Conservation (phyloP, 441 rosid species). For the Hura crepitans region DNA sequence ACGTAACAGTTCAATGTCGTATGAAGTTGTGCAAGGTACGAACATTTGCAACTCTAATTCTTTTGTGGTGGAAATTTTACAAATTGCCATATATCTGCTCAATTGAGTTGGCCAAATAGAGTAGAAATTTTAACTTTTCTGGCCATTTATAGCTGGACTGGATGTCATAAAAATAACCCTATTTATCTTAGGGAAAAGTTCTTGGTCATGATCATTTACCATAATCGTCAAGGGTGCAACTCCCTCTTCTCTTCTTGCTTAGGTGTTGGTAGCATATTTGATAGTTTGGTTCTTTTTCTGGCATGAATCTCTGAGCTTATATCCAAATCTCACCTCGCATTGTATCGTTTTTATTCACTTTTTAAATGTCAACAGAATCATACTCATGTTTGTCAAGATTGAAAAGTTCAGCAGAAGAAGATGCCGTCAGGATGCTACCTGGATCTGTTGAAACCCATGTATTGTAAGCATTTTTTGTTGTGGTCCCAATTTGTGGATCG, state of each 20-base stretch:
- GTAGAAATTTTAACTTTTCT: background rate
- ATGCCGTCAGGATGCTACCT: slow-evolving; percentile 72
- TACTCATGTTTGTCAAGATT: slow-evolving; percentile 68
- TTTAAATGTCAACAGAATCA: slow-evolving; percentile 52
- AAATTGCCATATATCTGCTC: background rate
- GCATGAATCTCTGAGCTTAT: slow-evolving; percentile 7
- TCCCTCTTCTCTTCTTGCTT: background rate
- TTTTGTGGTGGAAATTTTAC: slow-evolving; percentile 8
- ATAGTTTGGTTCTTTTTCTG: background rate
- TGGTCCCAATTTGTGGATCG: too few relatives aligned
- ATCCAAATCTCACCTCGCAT: background rate
- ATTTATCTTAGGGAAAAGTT: background rate
- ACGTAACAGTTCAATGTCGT: slow-evolving; percentile 85
- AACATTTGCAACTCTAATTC: slow-evolving; percentile 27
- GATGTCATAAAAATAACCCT: background rate
- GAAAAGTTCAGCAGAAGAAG: slow-evolving; percentile 85
- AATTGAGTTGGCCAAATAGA: background rate
- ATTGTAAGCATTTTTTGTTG: slow-evolving; percentile 91
- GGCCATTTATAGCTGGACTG: background rate
- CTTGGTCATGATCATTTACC: slow-evolving; percentile 2
- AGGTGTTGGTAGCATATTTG: background rate
- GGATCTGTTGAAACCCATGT: slow-evolving; percentile 95
- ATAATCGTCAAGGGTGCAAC: background rate
- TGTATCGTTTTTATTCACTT: slow-evolving; percentile 8
- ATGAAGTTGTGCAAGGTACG: slow-evolving; percentile 84